Conservation (phyloP, 441 rosid species). For the Syzygium malaccense region DNA sequence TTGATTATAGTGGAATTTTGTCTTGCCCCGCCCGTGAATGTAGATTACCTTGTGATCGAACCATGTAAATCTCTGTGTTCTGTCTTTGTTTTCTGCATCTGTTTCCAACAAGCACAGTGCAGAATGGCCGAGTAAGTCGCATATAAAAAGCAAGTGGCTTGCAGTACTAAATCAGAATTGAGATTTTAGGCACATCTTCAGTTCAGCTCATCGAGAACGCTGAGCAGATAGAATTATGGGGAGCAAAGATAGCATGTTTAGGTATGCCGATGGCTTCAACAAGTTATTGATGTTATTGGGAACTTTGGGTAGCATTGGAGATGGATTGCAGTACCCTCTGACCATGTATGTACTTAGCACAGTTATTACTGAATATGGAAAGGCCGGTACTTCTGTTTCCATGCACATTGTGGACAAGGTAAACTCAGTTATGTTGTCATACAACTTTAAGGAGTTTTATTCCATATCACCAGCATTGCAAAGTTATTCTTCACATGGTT, state of each 20-base stretch:
- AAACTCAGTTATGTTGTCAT: background rate
- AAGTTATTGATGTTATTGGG: conserved; percentile 55
- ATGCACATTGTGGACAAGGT: conserved; percentile 40
- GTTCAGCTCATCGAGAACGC: background rate
- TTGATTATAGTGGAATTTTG: no score
- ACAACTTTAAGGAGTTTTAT: background rate
- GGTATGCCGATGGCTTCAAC: conserved; percentile 43
- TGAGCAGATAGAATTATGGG: conserved; percentile 14
- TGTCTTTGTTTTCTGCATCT: no score
- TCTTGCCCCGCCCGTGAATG: no score
- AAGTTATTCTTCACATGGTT: background rate
- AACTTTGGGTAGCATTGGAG: conserved; percentile 64
- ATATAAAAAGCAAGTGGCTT: conserved; percentile 12
- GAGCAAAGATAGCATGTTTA: conserved; percentile 41
- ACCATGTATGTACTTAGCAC: conserved; percentile 43
- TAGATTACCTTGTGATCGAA: no score
- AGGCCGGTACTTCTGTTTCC: conserved; percentile 2
- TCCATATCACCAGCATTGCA: background rate
- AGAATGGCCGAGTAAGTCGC: background rate
- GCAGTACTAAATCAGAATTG: background rate
- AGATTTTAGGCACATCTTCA: background rate
- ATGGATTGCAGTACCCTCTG: conserved; percentile 58
- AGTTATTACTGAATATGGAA: conserved; percentile 57
- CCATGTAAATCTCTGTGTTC: no score
- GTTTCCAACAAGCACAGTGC: background rate